These are phyloP conservation scores for Populus tomentosa DNA, from an alignment of 441 rosid genomes.

Conservation along the genomic window DNA sequence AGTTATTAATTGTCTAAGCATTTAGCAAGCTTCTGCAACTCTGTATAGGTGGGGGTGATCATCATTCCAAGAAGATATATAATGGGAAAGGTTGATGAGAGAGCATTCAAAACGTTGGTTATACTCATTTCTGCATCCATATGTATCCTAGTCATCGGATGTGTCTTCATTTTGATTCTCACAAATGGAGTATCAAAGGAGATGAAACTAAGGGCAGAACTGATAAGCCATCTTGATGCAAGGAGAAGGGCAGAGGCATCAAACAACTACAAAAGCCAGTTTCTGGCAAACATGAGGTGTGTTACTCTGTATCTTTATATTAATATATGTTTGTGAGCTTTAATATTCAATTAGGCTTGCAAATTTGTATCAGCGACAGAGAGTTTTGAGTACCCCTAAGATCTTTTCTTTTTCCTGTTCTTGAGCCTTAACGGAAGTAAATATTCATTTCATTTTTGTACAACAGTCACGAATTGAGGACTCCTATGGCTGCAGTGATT, in stretches of 20 bases:
- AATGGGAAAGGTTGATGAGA: slow-evolving; percentile 96
- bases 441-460: slow-evolving; percentile 10
- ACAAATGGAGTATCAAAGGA: slow-evolving; percentile 98
- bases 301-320: background rate
- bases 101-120: slow-evolving; percentile 84
- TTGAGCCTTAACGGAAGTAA: slow-evolving; percentile 2
- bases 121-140: slow-evolving; percentile 85
- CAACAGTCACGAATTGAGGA: slow-evolving; percentile 97
- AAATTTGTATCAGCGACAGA: background rate
- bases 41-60: slow-evolving; percentile 83
- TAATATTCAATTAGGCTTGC: background rate
- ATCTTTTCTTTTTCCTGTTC: background rate
- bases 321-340: background rate
- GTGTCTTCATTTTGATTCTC: slow-evolving; percentile 82
- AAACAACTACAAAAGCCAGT: slow-evolving; percentile 96
- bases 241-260: slow-evolving; percentile 99
- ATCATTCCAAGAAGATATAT: slow-evolving; percentile 92
- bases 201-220: slow-evolving; percentile 96
- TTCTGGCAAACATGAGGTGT: slow-evolving; percentile 98
- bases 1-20: background rate
- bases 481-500: slow-evolving; percentile 99
- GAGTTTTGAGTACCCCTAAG: background rate
- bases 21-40: slow-evolving; percentile 1
- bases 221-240: slow-evolving; percentile 98
- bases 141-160: slow-evolving; percentile 83